Conservation (phyloP, 768 basidiomycete genomes). For the Lyophyllum decastes region DNA sequence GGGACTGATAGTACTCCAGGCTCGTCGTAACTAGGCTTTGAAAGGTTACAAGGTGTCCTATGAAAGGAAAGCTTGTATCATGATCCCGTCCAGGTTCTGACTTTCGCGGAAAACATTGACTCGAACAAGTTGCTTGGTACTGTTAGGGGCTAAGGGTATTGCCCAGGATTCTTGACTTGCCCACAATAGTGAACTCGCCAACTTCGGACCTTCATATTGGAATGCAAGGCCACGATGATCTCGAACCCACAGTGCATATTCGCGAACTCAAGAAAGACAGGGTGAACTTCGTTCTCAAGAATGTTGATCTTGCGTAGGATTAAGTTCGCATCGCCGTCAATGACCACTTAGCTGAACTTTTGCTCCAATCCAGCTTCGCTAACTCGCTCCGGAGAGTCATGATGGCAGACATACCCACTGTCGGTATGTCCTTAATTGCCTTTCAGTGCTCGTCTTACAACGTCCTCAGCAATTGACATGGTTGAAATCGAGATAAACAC, state of each 20-base stretch:
- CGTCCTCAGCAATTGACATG: slow-evolving; percentile 84
- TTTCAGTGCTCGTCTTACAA: slow-evolving; percentile 1
- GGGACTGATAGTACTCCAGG: neutral
- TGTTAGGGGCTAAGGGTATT: slow-evolving; percentile 4
- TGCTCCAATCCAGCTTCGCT: slow-evolving; percentile 63
- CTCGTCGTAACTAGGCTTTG: neutral
- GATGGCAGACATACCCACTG: slow-evolving; percentile 95
- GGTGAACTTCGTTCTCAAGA: slow-evolving; percentile 91
- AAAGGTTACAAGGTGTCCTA: too few species aligned
- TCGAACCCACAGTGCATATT: slow-evolving; percentile 77
- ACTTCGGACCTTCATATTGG: neutral
- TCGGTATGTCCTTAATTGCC: slow-evolving; percentile 59
- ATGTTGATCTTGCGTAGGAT: slow-evolving; percentile 92
- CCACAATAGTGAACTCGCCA: neutral
- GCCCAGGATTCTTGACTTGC: neutral
- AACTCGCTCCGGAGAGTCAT: slow-evolving; percentile 93
- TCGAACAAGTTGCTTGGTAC: neutral
- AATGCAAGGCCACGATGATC: slow-evolving; percentile 45
- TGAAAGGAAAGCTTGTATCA: too few species aligned
- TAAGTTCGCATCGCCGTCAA: slow-evolving; percentile 7
- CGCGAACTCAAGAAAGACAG: slow-evolving; percentile 82
- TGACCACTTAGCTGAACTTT: slow-evolving; percentile 8
- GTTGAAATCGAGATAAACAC: slow-evolving; percentile 92
- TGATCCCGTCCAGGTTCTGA: neutral
- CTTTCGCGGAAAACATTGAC: neutral